phyloP scores from a whole-genome alignment of 768 basidiomycete species.

The Rhodotorula paludigena region DNA sequence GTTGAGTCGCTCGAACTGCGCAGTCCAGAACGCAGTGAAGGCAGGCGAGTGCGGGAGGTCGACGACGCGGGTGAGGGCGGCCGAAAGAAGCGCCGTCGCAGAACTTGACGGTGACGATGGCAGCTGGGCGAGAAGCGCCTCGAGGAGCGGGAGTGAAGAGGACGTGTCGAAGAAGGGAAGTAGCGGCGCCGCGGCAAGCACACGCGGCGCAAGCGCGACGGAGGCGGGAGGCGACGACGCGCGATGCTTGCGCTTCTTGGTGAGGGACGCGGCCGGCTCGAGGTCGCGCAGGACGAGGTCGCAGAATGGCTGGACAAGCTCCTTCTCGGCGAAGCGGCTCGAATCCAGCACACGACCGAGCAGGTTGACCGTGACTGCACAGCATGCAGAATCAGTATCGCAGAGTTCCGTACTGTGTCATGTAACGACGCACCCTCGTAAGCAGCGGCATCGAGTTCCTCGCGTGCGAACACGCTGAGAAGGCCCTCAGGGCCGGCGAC shows the following conservation, averaged over 20 bases:
- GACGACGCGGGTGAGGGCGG: conserved; percentile 9
- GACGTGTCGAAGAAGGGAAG: conserved; percentile 27
- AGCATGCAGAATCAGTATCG: background rate
- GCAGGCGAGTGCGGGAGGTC: background rate
- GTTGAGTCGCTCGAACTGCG: conserved; percentile 19
- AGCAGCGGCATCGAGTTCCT: background rate
- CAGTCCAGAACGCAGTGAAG: conserved; percentile 15
- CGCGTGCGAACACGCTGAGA: background rate
- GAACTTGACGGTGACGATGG: background rate
- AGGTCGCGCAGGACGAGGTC: conserved; percentile 8
- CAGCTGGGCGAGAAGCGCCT: background rate
- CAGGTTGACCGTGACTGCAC: background rate
- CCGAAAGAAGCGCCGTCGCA: background rate
- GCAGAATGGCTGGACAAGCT: conserved; percentile 10
- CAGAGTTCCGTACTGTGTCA: no score
- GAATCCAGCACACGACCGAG: conserved; percentile 8
- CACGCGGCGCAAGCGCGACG: background rate
- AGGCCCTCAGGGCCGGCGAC: conserved; percentile 4
- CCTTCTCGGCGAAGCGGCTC: background rate
- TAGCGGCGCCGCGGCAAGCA: conserved; percentile 14
- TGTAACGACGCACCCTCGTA: background rate
- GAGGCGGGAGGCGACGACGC: background rate
- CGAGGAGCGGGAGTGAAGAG: conserved; percentile 9
- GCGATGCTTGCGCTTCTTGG: conserved; percentile 2
- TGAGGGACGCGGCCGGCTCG: background rate